Percentiles rank a stretch among this genome's conserved stretches.
These are phyloP conservation scores for Russula brevipes DNA, from an alignment of 768 basidiomycete species.

Conservation along the genomic window DNA sequence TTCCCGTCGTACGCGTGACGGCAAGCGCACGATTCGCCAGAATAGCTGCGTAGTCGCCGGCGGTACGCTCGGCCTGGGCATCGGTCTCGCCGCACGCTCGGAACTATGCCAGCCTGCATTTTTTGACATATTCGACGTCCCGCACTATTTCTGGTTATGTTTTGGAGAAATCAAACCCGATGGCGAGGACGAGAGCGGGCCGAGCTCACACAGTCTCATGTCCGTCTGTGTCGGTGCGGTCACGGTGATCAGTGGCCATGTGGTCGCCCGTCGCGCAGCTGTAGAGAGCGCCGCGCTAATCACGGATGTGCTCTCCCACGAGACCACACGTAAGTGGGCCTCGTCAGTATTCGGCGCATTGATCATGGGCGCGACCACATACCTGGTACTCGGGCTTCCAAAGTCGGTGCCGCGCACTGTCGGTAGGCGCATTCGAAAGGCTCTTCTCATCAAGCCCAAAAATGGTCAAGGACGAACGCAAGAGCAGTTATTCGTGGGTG, in stretches of 20 bases:
- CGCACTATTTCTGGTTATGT: slow-evolving; percentile 68
- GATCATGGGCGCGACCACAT: slow-evolving; percentile 67
- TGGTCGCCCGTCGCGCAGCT: slow-evolving; percentile 65
- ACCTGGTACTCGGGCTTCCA: slow-evolving; percentile 84
- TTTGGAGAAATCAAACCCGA: slow-evolving; percentile 53
- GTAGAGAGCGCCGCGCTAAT: slow-evolving; percentile 75
- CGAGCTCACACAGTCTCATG: slow-evolving; percentile 65
- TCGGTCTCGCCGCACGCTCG: slow-evolving; percentile 69
- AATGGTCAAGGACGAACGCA: slow-evolving; percentile 43
- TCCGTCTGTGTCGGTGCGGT: slow-evolving; percentile 80
- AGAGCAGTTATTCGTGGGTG: slow-evolving; percentile 55
- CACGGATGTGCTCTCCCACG: slow-evolving; percentile 75
- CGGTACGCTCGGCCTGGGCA: slow-evolving; percentile 72
- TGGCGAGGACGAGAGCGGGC: slow-evolving; percentile 39
- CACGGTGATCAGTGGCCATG: slow-evolving; percentile 84
- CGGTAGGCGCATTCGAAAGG: slow-evolving; percentile 72
- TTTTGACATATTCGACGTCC: slow-evolving; percentile 81
- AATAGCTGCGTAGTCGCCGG: slow-evolving; percentile 65
- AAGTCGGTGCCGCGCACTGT: slow-evolving; percentile 83
- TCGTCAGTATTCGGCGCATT: slow-evolving; percentile 78
- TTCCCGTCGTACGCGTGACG: slow-evolving; percentile 37
- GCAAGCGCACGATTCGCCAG: slow-evolving; percentile 35
- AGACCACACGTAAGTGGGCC: slow-evolving; percentile 77
- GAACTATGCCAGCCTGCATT: slow-evolving; percentile 78
- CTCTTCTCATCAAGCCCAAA: slow-evolving; percentile 44